Evolutionary conservation across 2,329 filamentous ascomycete genomes (phyloP), one percentile per base, ranked within the genome.

Genomic region (Alternaria sp.): DNA sequence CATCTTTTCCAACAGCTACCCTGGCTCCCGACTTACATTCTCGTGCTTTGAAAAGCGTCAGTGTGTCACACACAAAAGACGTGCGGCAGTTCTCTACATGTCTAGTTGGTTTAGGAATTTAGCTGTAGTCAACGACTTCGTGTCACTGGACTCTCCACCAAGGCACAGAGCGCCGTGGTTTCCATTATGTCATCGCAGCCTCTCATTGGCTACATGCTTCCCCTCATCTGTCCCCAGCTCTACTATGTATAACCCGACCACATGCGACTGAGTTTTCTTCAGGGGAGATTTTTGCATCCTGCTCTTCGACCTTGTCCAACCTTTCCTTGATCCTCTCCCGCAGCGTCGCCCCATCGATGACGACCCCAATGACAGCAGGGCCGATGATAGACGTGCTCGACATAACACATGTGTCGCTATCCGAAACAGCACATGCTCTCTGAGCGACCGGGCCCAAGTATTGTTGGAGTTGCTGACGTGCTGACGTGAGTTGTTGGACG

Each of bases 361-460:
- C 65, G 63, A 5, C 71, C 70, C 74, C 72, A 77, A 49, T 76
- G 72, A 10, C 62, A 57, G 51, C 74, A 77, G 11, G 63, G 51
- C 41, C 26, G 59, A 49, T 76, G 72, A 41, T 69, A 76, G 29
- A 75, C 67, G 55, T 74, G 59, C 56, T 75, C 68, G 4, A 69
- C 68, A 39, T 70, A 62, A 58, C 74, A 77, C 74, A 76, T 77
- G n/a, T 17, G 60, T 53, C 14, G 34, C n/a, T 21, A 5, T 42
- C 13, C 10, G 42, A 40, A 28, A 17, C 17, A 46, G 46, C 3
- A 23, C 33, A 33, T 54, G 10, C 8, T 29, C n/a, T 44, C 7
- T 7, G 24, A 44, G 7, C 40, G 40, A 29, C 24, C 14, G 28
- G n/a, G 26, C 23, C 13, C 2, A 13, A 4, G 31, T 34, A 4